Evolutionary conservation across 805 yeast genomes (phyloP), one percentile per base, ranked within the genome.

Genomic region (Metschnikowia aberdeeniae): DNA sequence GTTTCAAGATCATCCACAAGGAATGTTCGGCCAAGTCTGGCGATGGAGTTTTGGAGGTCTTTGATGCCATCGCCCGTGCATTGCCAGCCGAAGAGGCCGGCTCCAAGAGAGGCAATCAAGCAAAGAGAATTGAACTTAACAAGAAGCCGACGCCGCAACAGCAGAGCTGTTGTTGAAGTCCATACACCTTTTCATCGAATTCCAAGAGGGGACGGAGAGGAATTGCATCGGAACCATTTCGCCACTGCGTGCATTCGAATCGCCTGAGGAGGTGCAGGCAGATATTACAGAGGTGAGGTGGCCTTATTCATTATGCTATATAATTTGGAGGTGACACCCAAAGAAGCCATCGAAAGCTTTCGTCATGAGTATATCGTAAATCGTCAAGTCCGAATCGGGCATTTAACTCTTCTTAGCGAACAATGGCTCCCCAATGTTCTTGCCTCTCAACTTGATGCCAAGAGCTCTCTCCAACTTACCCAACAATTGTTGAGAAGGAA

Each of bases 391-490:
- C 20, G 11, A 20, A 20, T 17, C n/a, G 10, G 12, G 19, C 37
- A 26, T 33, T 56, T 59, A 68, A 51, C 65, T 66, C 73, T 79
- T 79, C 72, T 76, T 77, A 45, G 70, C 75, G 56, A 78, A 78
- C 55, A 93, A 75, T 29, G 98, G 96, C 59, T 83, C 81, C 52
- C 99, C 99, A 60, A 93, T 86, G 68, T 84, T 86, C 74, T 92
- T 90, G 63, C 99, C 99, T 73, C 98, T 82, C 63, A 93, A 80
- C 73, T 89, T 93, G 53, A 93, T 85, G 55, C 98, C 98, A 58
- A 93, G 76, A 34, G 85, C 95, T 68, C 97, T 81, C 74, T 93
- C 98, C 66, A 93, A 71, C 74, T 93, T 93, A 44, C 85, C 90
- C 60, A 93, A 77, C 43, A 93, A 69, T 70, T 90, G 98, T 75